Evolutionary conservation across 2,329 filamentous ascomycete genomes (phyloP).

Genomic region (Lasiodiplodia citricola): DNA sequence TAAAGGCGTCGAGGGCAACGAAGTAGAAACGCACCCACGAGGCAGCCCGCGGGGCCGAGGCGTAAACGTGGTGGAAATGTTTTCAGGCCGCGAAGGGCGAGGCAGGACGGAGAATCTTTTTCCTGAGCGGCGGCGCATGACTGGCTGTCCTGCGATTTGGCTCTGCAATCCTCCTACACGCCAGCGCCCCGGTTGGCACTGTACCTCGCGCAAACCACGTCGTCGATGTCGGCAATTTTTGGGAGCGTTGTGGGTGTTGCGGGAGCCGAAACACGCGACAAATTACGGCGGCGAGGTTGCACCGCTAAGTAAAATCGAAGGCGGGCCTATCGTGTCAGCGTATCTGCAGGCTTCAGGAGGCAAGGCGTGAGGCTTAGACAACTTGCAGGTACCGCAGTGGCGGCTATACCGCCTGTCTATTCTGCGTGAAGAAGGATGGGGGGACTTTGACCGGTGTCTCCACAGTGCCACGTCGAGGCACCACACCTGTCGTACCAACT

Average conservation of each 20-base stretch:
- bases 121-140: constrained; percentile 11
- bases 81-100: constrained; percentile 19
- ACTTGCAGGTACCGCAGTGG: not conserved
- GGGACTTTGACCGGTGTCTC: constrained; percentile 21
- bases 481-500: constrained; percentile 4
- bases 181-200: not conserved
- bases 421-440: constrained; percentile 18
- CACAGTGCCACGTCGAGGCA: constrained; percentile 23
- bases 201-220: not conserved
- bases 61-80: not conserved
- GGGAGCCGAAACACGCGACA: constrained; percentile 7
- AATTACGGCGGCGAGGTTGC: constrained; percentile 6
- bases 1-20: constrained; percentile 14
- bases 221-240: not conserved
- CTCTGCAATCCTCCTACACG: not conserved
- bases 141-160: constrained; percentile 5
- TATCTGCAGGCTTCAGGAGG: constrained; percentile 10
- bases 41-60: constrained; percentile 8
- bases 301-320: constrained; percentile 8
- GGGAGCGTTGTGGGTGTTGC: not conserved
- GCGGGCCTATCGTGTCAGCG: constrained; percentile 7
- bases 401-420: constrained; percentile 2
- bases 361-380: constrained; percentile 15
- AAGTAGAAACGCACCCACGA: constrained; percentile 11
- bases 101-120: not conserved